Base-by-base conservation (phyloP, 345 rosid species). In the Bruguiera parviflora region DNA sequence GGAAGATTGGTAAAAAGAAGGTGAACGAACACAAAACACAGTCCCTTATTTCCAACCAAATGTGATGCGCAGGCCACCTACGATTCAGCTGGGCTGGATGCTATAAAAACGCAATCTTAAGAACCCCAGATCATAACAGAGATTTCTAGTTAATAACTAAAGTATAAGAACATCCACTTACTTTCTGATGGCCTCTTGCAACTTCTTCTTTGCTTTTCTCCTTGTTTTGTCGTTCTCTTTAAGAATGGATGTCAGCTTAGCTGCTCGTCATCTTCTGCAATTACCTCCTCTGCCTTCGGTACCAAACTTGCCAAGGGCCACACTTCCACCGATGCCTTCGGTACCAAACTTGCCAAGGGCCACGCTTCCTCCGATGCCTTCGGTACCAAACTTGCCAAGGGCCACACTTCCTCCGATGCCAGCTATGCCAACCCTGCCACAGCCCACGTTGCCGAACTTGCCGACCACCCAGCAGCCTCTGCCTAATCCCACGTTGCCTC, bases 401-500 rank as follows among this genome's bases (percentile, higher is more conserved):
- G 4, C 49, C 11, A 24, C 10, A 24, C 7, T 27, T 64, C 67
- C 18, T 16, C 56, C 24, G 18, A 25, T 11, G 16, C 49, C 49
- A 9, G 55, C 56, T 27, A 32, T 43, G 25, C 24, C 67, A 46
- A 43, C 49, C 13, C 49, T 43, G 49, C 46, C 57, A 5, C 57
- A 53, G 24, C 58, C 58, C 58, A 53, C 58, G 2, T 53, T 53
- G 58, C 58, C 58, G 13, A 53, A n/a, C 58, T 21, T 53, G 58
- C 58, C 58, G 8, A 53, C 24, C 5, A 53, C 27, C 13, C 58
- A 21, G 19, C 49, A 43, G 49, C 49, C 49, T 13, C 49, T 43
- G 49, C 35, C 56, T 43, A 21, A 7, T 3, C 55, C 49, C 31
- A 46, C 6, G 24, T 24, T 64, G 58, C 59, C 47, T 29, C 58